A percentile compares a stretch with the other conserved stretches of the same genome.
Evolutionary conservation across 495 filamentous ascomycete genomes (phyloP).

Genomic region (Chaetomium cochliodes): DNA sequence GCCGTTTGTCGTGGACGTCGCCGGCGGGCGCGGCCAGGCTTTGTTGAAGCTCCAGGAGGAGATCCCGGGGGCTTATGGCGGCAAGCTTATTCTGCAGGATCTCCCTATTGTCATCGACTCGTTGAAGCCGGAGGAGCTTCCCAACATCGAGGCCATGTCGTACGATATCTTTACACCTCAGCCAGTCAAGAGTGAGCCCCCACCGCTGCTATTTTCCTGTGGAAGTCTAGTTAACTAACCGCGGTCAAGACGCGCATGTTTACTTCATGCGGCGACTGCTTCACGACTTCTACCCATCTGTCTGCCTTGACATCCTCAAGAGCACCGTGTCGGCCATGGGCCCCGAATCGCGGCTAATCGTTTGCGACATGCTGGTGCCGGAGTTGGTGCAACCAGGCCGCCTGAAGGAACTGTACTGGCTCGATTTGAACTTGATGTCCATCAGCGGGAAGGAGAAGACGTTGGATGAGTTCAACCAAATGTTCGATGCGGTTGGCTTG

Average conservation of each 20-base stretch:
- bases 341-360: conserved; percentile 30
- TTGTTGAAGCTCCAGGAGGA: conserved; percentile 32
- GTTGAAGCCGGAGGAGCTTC: conserved; percentile 21
- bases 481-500: conserved; percentile 32
- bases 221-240: background rate
- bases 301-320: conserved; percentile 46
- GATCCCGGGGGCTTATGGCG: conserved; percentile 20
- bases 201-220: background rate
- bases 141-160: conserved; percentile 24
- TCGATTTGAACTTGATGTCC: conserved; percentile 36
- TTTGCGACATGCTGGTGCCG: conserved; percentile 35
- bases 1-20: conserved; percentile 36
- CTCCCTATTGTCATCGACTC: conserved; percentile 25
- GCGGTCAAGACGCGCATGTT: conserved; percentile 41
- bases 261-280: conserved; percentile 56
- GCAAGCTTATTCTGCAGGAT: conserved; percentile 30
- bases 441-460: conserved; percentile 38
- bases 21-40: conserved; percentile 33
- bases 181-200: conserved; percentile 27
- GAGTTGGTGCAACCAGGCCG: conserved; percentile 26
- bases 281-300: conserved; percentile 50
- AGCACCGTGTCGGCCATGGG: conserved; percentile 43
- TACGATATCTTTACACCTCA: conserved; percentile 26
- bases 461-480: conserved; percentile 29
- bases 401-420: conserved; percentile 26